phyloP scores from a whole-genome alignment of 176 grass and related monocot genomes.

The Poa annua region DNA sequence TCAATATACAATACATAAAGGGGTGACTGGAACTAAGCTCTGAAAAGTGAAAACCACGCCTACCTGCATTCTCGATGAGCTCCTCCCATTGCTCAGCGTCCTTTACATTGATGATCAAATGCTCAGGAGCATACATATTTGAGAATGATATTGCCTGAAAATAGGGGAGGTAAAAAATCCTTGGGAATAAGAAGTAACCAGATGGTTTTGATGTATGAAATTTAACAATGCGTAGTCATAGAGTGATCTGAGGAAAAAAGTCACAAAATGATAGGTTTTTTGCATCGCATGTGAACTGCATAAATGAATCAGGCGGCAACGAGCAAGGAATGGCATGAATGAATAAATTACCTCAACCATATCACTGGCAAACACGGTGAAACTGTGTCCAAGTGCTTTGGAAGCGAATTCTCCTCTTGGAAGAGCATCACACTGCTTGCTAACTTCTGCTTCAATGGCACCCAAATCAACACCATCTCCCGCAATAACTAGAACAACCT shows the following conservation, averaged over 20 bases:
- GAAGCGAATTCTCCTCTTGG: constrained; percentile 96
- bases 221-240: background rate
- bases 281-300: constrained; percentile 1
- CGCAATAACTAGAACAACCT: constrained; percentile 87
- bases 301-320: background rate
- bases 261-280: constrained; percentile 2
- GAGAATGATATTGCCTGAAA: constrained; percentile 84
- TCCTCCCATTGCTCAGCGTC: constrained; percentile 88
- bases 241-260: background rate
- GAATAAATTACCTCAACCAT: constrained; percentile 77
- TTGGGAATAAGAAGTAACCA: background rate
- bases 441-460: constrained; percentile 81
- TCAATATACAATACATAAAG: background rate
- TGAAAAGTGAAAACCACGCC: constrained; percentile 8
- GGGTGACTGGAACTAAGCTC: background rate
- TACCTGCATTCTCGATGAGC: constrained; percentile 87
- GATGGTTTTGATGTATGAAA: background rate
- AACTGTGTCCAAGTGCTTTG: constrained; percentile 92
- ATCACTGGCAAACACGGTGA: constrained; percentile 78
- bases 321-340: background rate
- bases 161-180: constrained; percentile 25
- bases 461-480: constrained; percentile 77
- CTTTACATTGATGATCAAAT: constrained; percentile 91
- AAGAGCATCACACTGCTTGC: constrained; percentile 81
- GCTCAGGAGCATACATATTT: constrained; percentile 95